Base-by-base conservation (phyloP, 2,329 filamentous ascomycete genomes). In the Aureobasidium pullulans region DNA sequence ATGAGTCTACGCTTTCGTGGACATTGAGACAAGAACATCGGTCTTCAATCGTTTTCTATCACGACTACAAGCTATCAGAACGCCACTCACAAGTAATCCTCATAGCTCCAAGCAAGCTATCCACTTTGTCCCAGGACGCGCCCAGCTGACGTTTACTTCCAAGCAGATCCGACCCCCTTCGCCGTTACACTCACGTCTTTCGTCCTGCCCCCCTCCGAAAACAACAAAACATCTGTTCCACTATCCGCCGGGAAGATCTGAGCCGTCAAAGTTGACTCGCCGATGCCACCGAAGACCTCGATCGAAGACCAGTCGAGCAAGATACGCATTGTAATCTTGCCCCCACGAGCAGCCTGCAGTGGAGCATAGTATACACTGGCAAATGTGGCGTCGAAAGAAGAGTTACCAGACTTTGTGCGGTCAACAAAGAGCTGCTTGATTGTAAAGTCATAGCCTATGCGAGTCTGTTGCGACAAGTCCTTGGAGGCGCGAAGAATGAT, bases 251-350 rank as follows among this genome's bases (percentile, higher is more conserved):
- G 68, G 47, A 70, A 71, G 4, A 71, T 65, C 53, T 70, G 68
- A n/a, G 66, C 59, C 11, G 69, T 69, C 31, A 70, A 15, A 2
- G 66, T 65, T 4, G 62, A 60, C 58, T 70, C 66, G 2, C 68
- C 69, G 9, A 64, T 36, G 2, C 66, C 68, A 0, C 66, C 67
- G 49, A 70, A 68, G 2, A 70, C 64, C 50, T 70, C 69, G 34
- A 70, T 63, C 29, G 65, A 66, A 9, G 67, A 69, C 65, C 67
- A 68, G 34, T 72, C 66, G 4, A 70, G 60, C 52, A 70, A 64
- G 57, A 70, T 61, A 29, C 64, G 60, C 28, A 67, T 47, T 11
- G 54, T 48, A 47, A 71, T 61, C 15, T 50, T 60, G 19, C 65
- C 61, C 56, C 68, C 48, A 32, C 11, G 43, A 9, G 10, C 10